phyloP scores from a whole-genome alignment of 352 stramenopile species.

The Phytophthora hybrid region DNA sequence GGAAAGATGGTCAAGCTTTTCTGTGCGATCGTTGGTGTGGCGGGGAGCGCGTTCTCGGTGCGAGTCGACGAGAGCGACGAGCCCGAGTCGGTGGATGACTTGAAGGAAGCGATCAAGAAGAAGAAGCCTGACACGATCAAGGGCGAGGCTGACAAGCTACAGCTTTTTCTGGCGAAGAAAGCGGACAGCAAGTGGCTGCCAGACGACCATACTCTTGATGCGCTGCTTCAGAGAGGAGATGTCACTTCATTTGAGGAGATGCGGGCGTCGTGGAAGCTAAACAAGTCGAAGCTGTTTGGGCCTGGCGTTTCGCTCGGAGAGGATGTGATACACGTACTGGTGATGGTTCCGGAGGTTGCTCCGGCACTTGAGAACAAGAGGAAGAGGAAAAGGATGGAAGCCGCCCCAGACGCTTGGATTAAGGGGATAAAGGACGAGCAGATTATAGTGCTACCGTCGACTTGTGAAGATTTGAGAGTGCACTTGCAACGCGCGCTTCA shows the following conservation, averaged over 20 bases:
- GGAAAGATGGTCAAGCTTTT: too few relatives aligned
- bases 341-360: slow-evolving; percentile 7
- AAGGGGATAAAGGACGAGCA: slow-evolving; percentile 28
- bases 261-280: too few relatives aligned
- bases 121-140: neutral
- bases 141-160: neutral
- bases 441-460: slow-evolving; percentile 29
- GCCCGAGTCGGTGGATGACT: too few relatives aligned
- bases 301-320: too few relatives aligned
- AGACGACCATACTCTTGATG: too few relatives aligned
- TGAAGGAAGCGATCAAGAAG: neutral
- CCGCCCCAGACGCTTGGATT: slow-evolving; percentile 22
- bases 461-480: slow-evolving; percentile 22
- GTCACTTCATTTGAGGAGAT: too few relatives aligned
- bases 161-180: slow-evolving; percentile 2
- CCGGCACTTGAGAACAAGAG: slow-evolving; percentile 15
- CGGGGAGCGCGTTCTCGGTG: too few relatives aligned
- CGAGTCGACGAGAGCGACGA: too few relatives aligned
- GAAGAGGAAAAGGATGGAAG: slow-evolving; percentile 23
- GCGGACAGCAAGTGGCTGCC: neutral
- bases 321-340: neutral
- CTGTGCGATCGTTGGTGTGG: too few relatives aligned
- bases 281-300: too few relatives aligned
- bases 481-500: slow-evolving; percentile 19
- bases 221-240: too few relatives aligned